Conservation (phyloP, 768 basidiomycete genomes). For the Coprinopsis sp. region DNA sequence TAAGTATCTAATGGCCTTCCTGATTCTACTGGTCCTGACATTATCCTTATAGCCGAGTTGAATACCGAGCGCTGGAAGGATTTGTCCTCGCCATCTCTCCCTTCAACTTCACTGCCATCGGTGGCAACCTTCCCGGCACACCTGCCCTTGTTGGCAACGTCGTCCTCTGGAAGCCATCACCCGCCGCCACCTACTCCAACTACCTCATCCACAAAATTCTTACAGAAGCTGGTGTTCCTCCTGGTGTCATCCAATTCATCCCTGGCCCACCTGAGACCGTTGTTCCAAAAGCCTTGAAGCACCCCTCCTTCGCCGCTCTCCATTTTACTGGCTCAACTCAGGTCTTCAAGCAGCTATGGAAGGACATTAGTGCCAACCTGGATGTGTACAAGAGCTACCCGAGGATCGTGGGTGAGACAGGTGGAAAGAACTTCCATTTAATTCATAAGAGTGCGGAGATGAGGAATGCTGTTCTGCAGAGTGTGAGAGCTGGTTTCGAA, state of each 20-base stretch:
- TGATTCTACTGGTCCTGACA: neutral
- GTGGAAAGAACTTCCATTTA: conserved; percentile 98
- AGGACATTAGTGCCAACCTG: conserved; percentile 85
- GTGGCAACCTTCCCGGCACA: conserved; percentile 87
- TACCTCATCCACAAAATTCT: conserved; percentile 90
- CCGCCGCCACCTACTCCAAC: conserved; percentile 92
- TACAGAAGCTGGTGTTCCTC: conserved; percentile 88
- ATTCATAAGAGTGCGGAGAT: conserved; percentile 86
- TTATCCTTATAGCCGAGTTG: conserved; percentile 62
- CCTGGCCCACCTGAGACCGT: conserved; percentile 85
- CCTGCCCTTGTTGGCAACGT: conserved; percentile 96
- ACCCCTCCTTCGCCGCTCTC: conserved; percentile 78
- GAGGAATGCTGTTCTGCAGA: conserved; percentile 85
- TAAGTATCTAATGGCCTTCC: conserved; percentile 37
- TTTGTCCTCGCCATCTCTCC: conserved; percentile 97
- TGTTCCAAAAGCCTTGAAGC: conserved; percentile 76
- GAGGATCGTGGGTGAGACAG: conserved; percentile 95
- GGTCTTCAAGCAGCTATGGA: conserved; percentile 96
- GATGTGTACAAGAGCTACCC: conserved; percentile 89
- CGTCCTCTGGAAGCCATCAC: conserved; percentile 96
- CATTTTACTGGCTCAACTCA: conserved; percentile 97
- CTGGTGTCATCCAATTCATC: conserved; percentile 95
- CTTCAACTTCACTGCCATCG: conserved; percentile 98
- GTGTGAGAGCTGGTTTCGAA: conserved; percentile 86
- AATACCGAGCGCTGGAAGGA: conserved; percentile 97